Percentiles rank a stretch among this genome's conserved stretches.
Evolutionary conservation across 2,329 filamentous ascomycete species (phyloP).

Genomic region (Fusarium irregulare): DNA sequence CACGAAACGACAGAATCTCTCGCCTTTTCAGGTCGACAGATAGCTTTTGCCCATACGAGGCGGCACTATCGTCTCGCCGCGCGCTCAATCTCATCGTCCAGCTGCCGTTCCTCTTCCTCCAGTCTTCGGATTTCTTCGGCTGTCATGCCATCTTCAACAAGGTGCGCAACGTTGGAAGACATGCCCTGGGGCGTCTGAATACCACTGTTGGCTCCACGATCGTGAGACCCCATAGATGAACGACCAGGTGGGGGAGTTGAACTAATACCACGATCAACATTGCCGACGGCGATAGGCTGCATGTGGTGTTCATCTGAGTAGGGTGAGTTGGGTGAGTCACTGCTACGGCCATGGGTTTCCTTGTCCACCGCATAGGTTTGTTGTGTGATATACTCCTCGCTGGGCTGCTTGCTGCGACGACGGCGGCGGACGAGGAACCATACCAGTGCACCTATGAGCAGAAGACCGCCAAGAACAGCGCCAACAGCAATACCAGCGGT

Average conservation of each 20-base stretch:
- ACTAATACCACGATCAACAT: constrained; percentile 16
- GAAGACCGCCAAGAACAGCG: constrained; percentile 52
- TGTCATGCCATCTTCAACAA: constrained; percentile 72
- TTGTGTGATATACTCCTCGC: constrained; percentile 41
- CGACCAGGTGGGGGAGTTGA: constrained; percentile 26
- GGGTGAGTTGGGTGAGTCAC: constrained; percentile 56
- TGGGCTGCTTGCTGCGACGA: constrained; percentile 43
- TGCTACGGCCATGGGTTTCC: constrained; percentile 53
- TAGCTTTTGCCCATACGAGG: constrained; percentile 16
- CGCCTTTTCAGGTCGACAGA: constrained; percentile 12
- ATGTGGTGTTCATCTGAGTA: constrained; percentile 56
- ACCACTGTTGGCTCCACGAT: constrained; percentile 28
- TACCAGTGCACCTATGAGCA: constrained; percentile 53
- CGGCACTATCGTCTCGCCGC: constrained; percentile 48
- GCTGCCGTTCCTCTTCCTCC: constrained; percentile 67
- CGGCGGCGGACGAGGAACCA: constrained; percentile 60
- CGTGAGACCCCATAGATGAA: constrained; percentile 35
- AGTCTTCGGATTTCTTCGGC: constrained; percentile 65
- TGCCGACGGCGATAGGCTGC: constrained; percentile 44
- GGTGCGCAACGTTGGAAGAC: constrained; percentile 58
- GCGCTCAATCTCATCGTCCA: constrained; percentile 67
- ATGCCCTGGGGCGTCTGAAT: constrained; percentile 48
- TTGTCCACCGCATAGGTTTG: constrained; percentile 60
- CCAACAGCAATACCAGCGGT: constrained; percentile 62
- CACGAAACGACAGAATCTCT: constrained; percentile 21